These are phyloP conservation scores for Penicillium thymicola DNA, from an alignment of 2,329 filamentous ascomycete genomes.

Conservation along the genomic window DNA sequence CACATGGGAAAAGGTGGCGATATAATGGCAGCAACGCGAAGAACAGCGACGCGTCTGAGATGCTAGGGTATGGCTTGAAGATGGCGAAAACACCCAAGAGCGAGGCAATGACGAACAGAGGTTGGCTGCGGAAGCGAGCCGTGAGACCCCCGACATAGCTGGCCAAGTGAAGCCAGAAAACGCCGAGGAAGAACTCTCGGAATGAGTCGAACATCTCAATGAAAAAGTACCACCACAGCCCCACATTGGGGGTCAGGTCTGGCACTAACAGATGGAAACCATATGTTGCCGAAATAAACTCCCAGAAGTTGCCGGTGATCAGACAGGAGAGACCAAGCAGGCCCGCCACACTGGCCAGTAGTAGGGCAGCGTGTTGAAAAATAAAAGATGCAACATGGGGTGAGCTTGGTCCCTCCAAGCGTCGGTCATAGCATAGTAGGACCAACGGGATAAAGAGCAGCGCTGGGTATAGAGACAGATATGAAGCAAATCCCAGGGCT, in stretches of 20 bases:
- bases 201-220: conserved; percentile 99
- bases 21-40: conserved; percentile 79
- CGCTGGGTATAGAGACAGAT: conserved; percentile 87
- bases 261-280: conserved; percentile 87
- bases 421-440: conserved; percentile 74
- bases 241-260: conserved; percentile 90
- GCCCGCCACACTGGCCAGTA: conserved; percentile 54
- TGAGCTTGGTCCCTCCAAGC: conserved; percentile 35
- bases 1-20: conserved; percentile 81
- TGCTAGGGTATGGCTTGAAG: conserved; percentile 95
- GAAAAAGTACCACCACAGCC: conserved; percentile 99
- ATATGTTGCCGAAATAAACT: conserved; percentile 85
- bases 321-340: conserved; percentile 70
- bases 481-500: conserved; percentile 80
- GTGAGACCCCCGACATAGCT: conserved; percentile 85
- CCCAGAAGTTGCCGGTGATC: conserved; percentile 75
- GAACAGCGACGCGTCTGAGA: conserved; percentile 84
- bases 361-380: conserved; percentile 50
- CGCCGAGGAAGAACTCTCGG: conserved; percentile 91
- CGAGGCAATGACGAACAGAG: conserved; percentile 79
- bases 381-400: conserved; percentile 50
- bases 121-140: conserved; percentile 77
- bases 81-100: conserved; percentile 86
- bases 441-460: conserved; percentile 80
- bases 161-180: conserved; percentile 94